Base-by-base conservation (phyloP, 2,329 filamentous ascomycete species). In the Dendryphion nanum region DNA sequence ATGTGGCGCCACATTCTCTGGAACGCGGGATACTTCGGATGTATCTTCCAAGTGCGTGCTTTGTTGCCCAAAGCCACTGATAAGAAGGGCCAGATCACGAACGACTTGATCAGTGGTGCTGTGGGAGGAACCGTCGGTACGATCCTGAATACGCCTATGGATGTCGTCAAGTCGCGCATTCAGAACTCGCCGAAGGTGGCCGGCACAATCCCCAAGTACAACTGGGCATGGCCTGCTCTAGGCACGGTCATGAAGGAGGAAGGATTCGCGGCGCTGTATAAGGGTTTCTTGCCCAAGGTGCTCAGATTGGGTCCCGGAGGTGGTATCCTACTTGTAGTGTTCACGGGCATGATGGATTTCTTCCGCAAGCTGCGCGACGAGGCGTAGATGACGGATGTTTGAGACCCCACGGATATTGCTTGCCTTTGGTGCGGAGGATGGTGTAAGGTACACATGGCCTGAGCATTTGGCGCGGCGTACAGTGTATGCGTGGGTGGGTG, bases 21-120 rank as follows among this genome's bases (percentile, higher is more conserved):
- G 90, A 96, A 96, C 70, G 82, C 86, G 12, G 91, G 90, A 42
- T 96, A 95, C 78, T 98, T 98, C 67, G 93, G 93, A 60, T 94
- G 89, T 71, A 98, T 98, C 67, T 95, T 94, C 82, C 93, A 98
- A 72, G 88, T 97, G 47, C 86, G 90, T 63, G 79, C 81, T 44
- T 74, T 96, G 51, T 71, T 98, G 32, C 93, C 93, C 45, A 78
- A 81, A 63, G 82, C 85, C n/a, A 80, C 85, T 39, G 85, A 81
- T 68, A 95, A 95, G 78, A 76, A 76, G 50, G 76, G 79, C 37
- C 84, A 96, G 71, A 86, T 95, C 70, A 71, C 78, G 42, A 96
- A 95, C 64, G 90, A 98, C 59, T 72, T 98, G 50, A 71, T 95
- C 39, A 89, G 89, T 15, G 93, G 93, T 65, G 78, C 85, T 30